Evolutionary conservation across 108 stramenopile species (phyloP), one percentile per base, ranked within the genome.

Genomic region (Halocafeteria seosinensis): DNA sequence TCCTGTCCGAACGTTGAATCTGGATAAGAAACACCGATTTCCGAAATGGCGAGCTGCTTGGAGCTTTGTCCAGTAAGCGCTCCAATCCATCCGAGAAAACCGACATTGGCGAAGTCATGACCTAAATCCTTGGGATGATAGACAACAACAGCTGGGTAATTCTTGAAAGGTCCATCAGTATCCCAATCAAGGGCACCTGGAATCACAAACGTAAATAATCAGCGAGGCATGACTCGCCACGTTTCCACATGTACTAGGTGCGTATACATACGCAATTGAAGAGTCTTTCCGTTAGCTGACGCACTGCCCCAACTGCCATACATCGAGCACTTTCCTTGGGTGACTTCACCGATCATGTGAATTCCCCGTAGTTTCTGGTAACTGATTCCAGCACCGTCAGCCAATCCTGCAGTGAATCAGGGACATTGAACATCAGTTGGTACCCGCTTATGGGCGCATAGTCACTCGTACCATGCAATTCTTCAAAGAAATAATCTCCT

Each of bases 11-110:
- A 69, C 37, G 68, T 30, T 29, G 31, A 38, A 50, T 69, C 68
- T n/a, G 68, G 68, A 63, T 35, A 69, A 5, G 68, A n/a, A 3
- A 69, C 38, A 32, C 68, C 68, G 42, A 69, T 69, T 34, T 69
- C 68, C 33, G n/a, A 24, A 8, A 69, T 38, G 13, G 59, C 59
- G n/a, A 69, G 4, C 34, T 63, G 8, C 51, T 53, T 29, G 3
- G 64, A 50, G 32, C 1, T 27, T 29, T 42, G 26, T 9, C 42
- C 38, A 25, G 50, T 63, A 50, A 69, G 50, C 2, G 29, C 61
- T 17, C 61, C 62, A 5, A 69, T 17, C 21, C 35, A 32, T 1
- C 68, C 68, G n/a, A 61, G 24, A 32, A 59, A 69, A 0, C 68
- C 68, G 0, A 69, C 51, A 50, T 42, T 26, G 0, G 68, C 62